Percentiles rank a stretch among this genome's conserved stretches.
These are phyloP conservation scores for Blastocystis sp. DNA, from an alignment of 352 stramenopile species.

Conservation along the genomic window DNA sequence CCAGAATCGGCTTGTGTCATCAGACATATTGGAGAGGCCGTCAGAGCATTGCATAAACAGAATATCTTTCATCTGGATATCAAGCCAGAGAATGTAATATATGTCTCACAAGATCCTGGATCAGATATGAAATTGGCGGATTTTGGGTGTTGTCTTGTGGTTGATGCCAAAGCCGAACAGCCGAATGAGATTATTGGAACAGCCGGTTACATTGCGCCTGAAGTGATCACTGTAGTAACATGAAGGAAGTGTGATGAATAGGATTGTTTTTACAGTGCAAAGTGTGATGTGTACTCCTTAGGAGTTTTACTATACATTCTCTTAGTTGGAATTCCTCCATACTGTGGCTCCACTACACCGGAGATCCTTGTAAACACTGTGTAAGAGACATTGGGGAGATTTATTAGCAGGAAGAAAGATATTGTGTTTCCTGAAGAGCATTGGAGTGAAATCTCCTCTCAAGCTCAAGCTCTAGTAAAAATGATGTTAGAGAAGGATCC, in stretches of 20 bases:
- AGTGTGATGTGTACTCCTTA: conserved; percentile 38
- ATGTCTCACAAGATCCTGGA: neutral
- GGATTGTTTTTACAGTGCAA: neutral
- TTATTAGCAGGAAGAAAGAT: neutral
- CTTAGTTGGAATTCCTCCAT: conserved; percentile 15
- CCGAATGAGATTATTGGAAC: conserved; percentile 47
- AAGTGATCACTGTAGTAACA: neutral
- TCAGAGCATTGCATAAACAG: conserved; percentile 18
- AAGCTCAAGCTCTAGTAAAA: neutral
- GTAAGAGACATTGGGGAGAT: neutral
- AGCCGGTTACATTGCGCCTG: conserved; percentile 42
- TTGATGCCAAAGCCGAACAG: neutral
- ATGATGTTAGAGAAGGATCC: conserved; percentile 24
- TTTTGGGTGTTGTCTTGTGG: conserved; percentile 49
- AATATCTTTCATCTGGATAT: conserved; percentile 56
- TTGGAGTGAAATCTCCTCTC: neutral
- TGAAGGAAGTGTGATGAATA: neutral
- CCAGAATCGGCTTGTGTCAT: conserved; percentile 26
- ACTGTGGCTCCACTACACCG: neutral
- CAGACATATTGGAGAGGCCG: conserved; percentile 7
- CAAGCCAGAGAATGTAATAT: conserved; percentile 62
- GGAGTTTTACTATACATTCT: conserved; percentile 48
- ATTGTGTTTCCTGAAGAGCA: conserved; percentile 10
- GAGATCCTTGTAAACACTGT: conserved; percentile 13
- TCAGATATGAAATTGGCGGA: conserved; percentile 56